Evolutionary conservation across 2,329 filamentous ascomycete genomes (phyloP).

Genomic region (Helotiales sp.): DNA sequence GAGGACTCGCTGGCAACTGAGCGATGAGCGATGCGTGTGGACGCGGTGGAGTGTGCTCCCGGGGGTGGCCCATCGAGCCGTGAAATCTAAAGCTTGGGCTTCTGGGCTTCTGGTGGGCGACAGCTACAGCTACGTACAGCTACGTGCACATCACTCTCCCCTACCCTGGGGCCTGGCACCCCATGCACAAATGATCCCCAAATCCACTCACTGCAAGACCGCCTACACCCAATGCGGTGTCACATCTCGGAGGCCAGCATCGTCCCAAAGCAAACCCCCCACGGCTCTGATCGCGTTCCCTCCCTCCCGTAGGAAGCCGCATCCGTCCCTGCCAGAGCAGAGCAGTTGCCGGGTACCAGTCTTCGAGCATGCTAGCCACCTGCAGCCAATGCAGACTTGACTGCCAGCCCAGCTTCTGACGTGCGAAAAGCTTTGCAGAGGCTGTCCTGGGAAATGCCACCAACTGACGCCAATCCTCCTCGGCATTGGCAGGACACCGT

Average conservation of each 20-base stretch:
- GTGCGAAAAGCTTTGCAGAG: slow-evolving; percentile 19
- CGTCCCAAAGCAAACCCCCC: no score
- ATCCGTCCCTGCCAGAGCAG: slow-evolving; percentile 12
- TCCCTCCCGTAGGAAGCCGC: slow-evolving; percentile 19
- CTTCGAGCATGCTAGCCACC: slow-evolving; percentile 23
- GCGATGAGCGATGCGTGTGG: not conserved
- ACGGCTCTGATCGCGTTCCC: not conserved
- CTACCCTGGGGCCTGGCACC: no score
- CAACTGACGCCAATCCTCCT: slow-evolving; percentile 16
- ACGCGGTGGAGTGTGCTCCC: no score
- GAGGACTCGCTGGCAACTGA: not conserved
- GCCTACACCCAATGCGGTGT: no score
- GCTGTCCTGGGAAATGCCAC: slow-evolving; percentile 23
- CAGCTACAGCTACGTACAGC: no score
- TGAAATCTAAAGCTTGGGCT: no score
- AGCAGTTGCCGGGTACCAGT: slow-evolving; percentile 17
- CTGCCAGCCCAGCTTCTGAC: slow-evolving; percentile 25
- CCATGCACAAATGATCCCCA: no score
- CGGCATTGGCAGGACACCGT: slow-evolving; percentile 30
- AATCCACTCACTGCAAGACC: no score
- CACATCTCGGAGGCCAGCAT: no score
- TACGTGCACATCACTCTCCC: not conserved
- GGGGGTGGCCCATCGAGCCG: no score
- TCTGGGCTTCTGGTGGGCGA: no score
- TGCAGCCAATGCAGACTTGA: slow-evolving; percentile 24